Base-by-base conservation (phyloP, 352 stramenopile genomes). In the Globisporangium orthogonon region DNA sequence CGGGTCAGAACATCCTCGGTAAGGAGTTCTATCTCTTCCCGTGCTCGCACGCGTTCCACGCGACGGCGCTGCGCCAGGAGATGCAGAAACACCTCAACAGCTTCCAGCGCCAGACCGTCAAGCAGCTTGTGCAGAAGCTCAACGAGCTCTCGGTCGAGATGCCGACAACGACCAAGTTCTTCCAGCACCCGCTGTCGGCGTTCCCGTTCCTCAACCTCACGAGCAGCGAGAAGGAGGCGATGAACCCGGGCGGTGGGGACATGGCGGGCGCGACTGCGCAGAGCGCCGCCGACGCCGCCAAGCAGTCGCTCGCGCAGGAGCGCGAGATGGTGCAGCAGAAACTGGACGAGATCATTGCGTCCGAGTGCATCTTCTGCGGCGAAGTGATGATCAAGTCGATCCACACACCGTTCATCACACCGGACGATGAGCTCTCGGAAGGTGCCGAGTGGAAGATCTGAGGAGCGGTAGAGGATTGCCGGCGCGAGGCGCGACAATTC, bases 331-430 rank as follows among this genome's bases (percentile, higher is more conserved):
- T 97, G 43, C 85, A 97, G 73, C 77, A 94, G 52, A 95, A 97
- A 69, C 69, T 98, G 40, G 91, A 98, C 63, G 88, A 95, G 52
- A 97, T 97, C 66, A 87, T 98, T 40, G 91, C 93, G 29, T 95
- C 89, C 44, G 93, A 98, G 71, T 98, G 93, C 66, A 88, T 96
- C 63, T 95, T 97, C 60, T 98, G 93, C 63, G 91, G 93, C 43
- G 89, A 97, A 65, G 86, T 97, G 18, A 98, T 98, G 93, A 97
- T 98, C 67, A 92, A 97, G 68, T 97, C 89, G 50, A 95, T 98
- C 59, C 85, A 96, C 62, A 69, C 83, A 61, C 88, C 91, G 29
- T 96, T 98, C 58, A 93, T 98, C 66, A 87, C 83, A 28, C 72
- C 83, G 9, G 85, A 97, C 48, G 89, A 97, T 61, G 82, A 96